phyloP scores from a whole-genome alignment of 2,329 filamentous ascomycete species.

The Claviceps sp. region DNA sequence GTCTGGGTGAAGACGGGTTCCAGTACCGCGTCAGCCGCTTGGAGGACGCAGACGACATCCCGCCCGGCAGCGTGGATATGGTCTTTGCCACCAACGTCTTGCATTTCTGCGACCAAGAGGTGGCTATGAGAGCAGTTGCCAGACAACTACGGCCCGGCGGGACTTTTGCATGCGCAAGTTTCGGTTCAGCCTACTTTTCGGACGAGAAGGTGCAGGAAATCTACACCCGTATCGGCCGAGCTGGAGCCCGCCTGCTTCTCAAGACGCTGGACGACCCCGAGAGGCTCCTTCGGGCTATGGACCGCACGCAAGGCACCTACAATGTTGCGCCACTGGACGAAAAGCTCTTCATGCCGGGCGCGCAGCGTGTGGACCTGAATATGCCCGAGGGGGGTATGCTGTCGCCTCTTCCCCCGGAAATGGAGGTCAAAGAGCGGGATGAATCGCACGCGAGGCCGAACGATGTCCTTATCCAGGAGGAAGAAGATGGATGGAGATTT shows the following conservation, averaged over 20 bases:
- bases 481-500: not conserved
- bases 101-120: slow-evolving; percentile 8
- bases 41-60: slow-evolving; percentile 9
- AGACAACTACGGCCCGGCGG: slow-evolving; percentile 8
- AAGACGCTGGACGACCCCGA: not conserved
- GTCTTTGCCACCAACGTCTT: slow-evolving; percentile 9
- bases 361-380: not conserved
- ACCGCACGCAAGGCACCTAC: not conserved
- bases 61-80: slow-evolving; percentile 7
- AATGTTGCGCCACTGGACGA: not conserved
- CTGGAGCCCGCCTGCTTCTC: not conserved
- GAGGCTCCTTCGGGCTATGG: not conserved
- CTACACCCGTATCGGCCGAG: not conserved
- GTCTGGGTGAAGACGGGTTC: slow-evolving; percentile 7
- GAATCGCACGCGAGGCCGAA: not conserved
- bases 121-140: slow-evolving; percentile 8
- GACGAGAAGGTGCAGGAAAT: slow-evolving; percentile 2
- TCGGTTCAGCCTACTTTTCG: not conserved
- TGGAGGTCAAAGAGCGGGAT: not conserved
- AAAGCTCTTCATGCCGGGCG: not conserved
- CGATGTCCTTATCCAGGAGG: not conserved
- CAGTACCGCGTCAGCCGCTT: slow-evolving; percentile 9
- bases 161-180: slow-evolving; percentile 7
- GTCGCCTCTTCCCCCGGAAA: not conserved
- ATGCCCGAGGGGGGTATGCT: not conserved